Conservation (phyloP, 1,139 yeast genomes). For the Protomyces pachydermus region DNA sequence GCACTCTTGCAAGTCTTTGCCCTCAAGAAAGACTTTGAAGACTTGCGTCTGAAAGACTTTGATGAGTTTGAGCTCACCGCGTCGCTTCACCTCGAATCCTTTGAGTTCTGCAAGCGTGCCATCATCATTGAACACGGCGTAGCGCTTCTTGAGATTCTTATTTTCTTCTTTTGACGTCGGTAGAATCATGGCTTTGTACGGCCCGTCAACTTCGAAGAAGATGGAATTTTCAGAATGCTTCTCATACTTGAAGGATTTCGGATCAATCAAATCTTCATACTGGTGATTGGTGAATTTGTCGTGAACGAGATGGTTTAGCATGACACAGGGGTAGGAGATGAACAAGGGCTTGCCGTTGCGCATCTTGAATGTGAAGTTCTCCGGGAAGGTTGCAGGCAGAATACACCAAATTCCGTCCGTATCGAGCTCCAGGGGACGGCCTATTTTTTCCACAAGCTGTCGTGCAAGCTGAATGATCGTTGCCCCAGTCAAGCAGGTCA, state of each 20-base stretch:
- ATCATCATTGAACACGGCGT: constrained; percentile 94
- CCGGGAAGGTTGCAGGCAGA: constrained; percentile 87
- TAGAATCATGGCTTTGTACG: constrained; percentile 92
- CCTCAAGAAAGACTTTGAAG: constrained; percentile 84
- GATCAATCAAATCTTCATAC: constrained; percentile 79
- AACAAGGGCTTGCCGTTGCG: constrained; percentile 72
- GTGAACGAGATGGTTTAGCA: constrained; percentile 92
- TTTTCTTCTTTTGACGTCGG: constrained; percentile 99
- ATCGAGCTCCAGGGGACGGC: constrained; percentile 92
- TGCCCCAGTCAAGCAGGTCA: constrained; percentile 96
- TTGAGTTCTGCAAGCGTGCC: constrained; percentile 92
- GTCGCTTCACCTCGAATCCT: constrained; percentile 92
- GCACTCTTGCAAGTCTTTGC: constrained; percentile 69
- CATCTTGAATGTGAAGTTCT: constrained; percentile 65
- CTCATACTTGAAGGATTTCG: constrained; percentile 60
- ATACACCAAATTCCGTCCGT: constrained; percentile 99
- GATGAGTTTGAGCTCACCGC: constrained; percentile 91
- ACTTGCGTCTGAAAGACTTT: constrained; percentile 94
- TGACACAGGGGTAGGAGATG: constrained; percentile 90
- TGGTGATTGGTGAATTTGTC: constrained; percentile 88
- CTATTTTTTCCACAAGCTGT: constrained; percentile 83
- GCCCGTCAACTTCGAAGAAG: constrained; percentile 98
- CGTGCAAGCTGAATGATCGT: constrained; percentile 97
- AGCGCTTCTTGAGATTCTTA: constrained; percentile 89
- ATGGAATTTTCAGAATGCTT: constrained; percentile 87